Evolutionary conservation across 1,284 basidiomycete genomes (phyloP).

Genomic region (Agaricales sp.): DNA sequence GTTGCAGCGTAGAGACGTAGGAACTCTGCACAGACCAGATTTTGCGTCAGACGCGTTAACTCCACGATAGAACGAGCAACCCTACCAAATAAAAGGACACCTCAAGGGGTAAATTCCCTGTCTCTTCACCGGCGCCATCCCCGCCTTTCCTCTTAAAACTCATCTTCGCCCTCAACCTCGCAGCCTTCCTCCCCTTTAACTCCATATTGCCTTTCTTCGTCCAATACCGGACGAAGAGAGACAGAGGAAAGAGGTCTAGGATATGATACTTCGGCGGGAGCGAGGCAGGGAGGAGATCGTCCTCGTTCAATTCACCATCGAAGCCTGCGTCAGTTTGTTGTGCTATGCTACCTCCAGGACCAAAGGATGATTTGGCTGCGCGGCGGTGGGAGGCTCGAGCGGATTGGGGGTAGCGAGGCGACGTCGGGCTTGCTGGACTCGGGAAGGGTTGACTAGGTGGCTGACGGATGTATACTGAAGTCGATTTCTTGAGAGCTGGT

Average conservation of each 20-base stretch:
- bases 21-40: slow-evolving; percentile 34
- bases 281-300: slow-evolving; percentile 43
- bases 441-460: slow-evolving; percentile 9
- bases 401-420: slow-evolving; percentile 7
- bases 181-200: slow-evolving; percentile 51
- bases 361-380: no score
- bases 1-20: slow-evolving; percentile 52
- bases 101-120: slow-evolving; percentile 66
- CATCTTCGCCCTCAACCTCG: slow-evolving; percentile 39
- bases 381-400: slow-evolving; percentile 12
- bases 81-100: slow-evolving; percentile 63
- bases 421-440: slow-evolving; percentile 10
- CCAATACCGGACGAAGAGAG: slow-evolving; percentile 40
- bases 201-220: slow-evolving; percentile 34
- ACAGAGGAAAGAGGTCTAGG: slow-evolving; percentile 63
- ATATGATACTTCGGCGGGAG: slow-evolving; percentile 54
- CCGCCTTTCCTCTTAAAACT: slow-evolving; percentile 29
- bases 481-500: no score
- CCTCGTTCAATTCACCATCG: no score
- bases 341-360: no score
- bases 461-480: no score
- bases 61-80: slow-evolving; percentile 3
- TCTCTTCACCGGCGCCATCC: no score
- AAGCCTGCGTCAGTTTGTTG: no score
- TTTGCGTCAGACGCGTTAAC: slow-evolving; percentile 6